These are phyloP conservation scores for Triticum urartu DNA, from an alignment of 176 grass and related monocot species.

Conservation along the genomic window DNA sequence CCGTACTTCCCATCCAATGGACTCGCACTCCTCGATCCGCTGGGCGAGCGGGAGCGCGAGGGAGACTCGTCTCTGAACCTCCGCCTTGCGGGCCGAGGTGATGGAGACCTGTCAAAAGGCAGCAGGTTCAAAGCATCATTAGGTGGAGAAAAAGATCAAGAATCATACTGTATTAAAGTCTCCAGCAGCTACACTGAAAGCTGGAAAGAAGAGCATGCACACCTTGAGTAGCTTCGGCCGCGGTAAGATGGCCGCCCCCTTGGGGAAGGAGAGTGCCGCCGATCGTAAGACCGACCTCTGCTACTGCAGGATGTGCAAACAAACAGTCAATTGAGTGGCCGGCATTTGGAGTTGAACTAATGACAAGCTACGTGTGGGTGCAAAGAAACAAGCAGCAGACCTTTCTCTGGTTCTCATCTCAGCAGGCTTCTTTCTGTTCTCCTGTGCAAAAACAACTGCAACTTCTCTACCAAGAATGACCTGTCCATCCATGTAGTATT, in stretches of 20 bases:
- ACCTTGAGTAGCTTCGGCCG: slow-evolving; percentile 52
- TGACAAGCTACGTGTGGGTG: not conserved
- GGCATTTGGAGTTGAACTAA: not conserved
- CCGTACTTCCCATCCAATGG: not conserved
- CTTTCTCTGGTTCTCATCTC: slow-evolving; percentile 92
- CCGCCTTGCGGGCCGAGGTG: slow-evolving; percentile 29
- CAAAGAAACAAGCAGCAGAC: slow-evolving; percentile 26
- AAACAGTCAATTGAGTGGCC: not conserved
- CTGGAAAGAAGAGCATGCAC: not conserved
- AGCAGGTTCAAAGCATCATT: not conserved
- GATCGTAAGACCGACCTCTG: slow-evolving; percentile 46
- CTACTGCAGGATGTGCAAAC: slow-evolving; percentile 15
- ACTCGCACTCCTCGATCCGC: slow-evolving; percentile 51
- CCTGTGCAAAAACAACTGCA: slow-evolving; percentile 93
- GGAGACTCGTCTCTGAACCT: slow-evolving; percentile 34
- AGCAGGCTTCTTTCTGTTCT: slow-evolving; percentile 81
- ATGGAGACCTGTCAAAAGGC: slow-evolving; percentile 43
- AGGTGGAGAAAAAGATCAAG: not conserved
- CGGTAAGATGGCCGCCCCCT: slow-evolving; percentile 48
- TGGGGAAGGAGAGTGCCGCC: slow-evolving; percentile 38
- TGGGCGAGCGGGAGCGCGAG: slow-evolving; percentile 42
- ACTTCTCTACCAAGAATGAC: slow-evolving; percentile 86
- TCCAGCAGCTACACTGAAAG: no score
- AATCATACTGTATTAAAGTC: not conserved
- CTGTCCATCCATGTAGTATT: slow-evolving; percentile 92